Evolutionary conservation across 2,329 filamentous ascomycete genomes (phyloP).

Genomic region (Penicillium sp.): DNA sequence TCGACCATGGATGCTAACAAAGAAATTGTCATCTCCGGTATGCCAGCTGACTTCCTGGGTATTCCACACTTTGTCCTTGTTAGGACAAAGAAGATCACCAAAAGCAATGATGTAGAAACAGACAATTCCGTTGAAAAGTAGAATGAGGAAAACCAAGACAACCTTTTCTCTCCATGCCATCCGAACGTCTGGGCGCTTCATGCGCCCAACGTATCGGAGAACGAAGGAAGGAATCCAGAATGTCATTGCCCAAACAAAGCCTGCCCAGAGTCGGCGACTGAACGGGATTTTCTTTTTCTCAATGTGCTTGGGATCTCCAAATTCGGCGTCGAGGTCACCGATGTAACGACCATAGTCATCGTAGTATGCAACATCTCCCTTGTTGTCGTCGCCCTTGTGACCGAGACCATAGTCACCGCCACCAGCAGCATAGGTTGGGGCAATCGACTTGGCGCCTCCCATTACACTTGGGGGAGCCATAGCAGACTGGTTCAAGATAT

Average conservation of each 20-base stretch:
- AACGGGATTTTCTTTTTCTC: conserved; percentile 66
- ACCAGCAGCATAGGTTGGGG: conserved; percentile 44
- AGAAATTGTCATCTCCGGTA: conserved; percentile 73
- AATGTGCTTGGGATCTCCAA: conserved; percentile 74
- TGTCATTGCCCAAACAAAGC: conserved; percentile 79
- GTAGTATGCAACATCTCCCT: conserved; percentile 70
- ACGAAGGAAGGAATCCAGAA: conserved; percentile 92
- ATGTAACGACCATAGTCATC: conserved; percentile 67
- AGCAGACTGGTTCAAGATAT: conserved; percentile 52
- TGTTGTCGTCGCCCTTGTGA: conserved; percentile 75
- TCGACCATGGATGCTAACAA: conserved; percentile 79
- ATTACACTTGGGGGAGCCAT: conserved; percentile 42
- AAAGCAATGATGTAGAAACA: conserved; percentile 93
- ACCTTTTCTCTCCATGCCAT: conserved; percentile 98
- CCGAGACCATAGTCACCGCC: conserved; percentile 86
- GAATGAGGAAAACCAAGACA: conserved; percentile 76
- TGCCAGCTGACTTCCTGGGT: conserved; percentile 68
- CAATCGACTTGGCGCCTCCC: conserved; percentile 56
- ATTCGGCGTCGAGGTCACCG: conserved; percentile 71
- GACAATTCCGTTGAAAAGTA: conserved; percentile 75
- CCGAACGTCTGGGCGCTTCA: conserved; percentile 95
- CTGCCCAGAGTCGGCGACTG: conserved; percentile 75
- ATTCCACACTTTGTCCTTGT: conserved; percentile 87
- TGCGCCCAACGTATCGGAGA: conserved; percentile 79
- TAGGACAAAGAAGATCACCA: conserved; percentile 82